Conservation (phyloP, 257 asterid genomes). For the Linderniella brevidens region DNA sequence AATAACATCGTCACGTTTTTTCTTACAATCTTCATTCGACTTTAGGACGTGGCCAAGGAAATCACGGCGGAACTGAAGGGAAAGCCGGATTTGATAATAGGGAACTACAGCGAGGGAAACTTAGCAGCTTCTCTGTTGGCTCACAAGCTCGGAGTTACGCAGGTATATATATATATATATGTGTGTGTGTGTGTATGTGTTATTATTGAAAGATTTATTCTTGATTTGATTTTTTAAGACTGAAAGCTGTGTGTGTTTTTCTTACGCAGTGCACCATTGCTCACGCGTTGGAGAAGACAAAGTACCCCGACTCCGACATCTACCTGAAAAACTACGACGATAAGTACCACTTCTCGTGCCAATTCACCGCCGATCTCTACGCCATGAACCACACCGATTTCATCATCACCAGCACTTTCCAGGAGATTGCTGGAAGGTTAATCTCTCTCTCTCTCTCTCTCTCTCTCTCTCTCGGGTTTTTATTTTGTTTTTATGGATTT, state of each 20-base stretch:
- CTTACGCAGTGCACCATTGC: constrained; percentile 50
- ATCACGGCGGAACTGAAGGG: constrained; percentile 46
- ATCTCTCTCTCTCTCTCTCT: background rate
- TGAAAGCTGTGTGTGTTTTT: constrained; percentile 1
- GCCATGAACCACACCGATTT: constrained; percentile 84
- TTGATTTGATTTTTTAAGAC: background rate
- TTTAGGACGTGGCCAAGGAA: constrained; percentile 63
- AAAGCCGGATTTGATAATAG: constrained; percentile 57
- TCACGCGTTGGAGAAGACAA: constrained; percentile 67
- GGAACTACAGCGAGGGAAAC: constrained; percentile 74
- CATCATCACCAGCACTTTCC: constrained; percentile 81
- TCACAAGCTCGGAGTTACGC: constrained; percentile 57
- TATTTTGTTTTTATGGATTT: constrained; percentile 2
- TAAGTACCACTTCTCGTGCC: constrained; percentile 70
- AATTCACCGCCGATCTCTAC: constrained; percentile 64
- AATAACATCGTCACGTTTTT: background rate
- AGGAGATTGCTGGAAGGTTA: constrained; percentile 74
- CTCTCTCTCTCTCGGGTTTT: background rate
- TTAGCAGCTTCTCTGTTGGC: constrained; percentile 70
- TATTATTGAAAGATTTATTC: background rate
- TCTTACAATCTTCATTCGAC: no score
- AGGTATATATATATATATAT: constrained; percentile 19
- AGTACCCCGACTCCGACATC: constrained; percentile 61
- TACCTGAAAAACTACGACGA: constrained; percentile 55
- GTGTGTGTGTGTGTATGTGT: no score